These are phyloP conservation scores for Umbelopsis sp. DNA, from an alignment of 371 early-diverging fungal genomes.

Conservation along the genomic window DNA sequence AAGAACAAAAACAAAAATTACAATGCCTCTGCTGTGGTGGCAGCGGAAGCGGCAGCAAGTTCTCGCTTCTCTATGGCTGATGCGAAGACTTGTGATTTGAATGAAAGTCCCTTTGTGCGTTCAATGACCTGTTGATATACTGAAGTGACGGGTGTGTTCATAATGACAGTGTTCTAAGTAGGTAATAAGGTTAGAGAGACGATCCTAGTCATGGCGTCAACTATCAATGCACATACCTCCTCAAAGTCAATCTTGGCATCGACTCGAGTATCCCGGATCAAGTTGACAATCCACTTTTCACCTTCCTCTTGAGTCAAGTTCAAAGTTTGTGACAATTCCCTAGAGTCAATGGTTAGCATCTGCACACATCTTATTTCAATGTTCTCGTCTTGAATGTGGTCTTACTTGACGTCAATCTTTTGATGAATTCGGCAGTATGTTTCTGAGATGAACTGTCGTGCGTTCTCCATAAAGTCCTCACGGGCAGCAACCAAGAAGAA, in stretches of 20 bases:
- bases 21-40: constrained; percentile 21
- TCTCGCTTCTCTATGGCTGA: constrained; percentile 90
- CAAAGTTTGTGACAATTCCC: constrained; percentile 79
- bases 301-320: constrained; percentile 89
- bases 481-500: constrained; percentile 85
- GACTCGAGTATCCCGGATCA: constrained; percentile 92
- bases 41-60: constrained; percentile 43
- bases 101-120: constrained; percentile 84
- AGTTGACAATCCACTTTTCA: constrained; percentile 96
- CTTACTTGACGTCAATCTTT: constrained; percentile 80
- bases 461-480: constrained; percentile 92
- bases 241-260: constrained; percentile 96
- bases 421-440: constrained; percentile 95
- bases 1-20: neutral
- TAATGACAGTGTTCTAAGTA: constrained; percentile 82
- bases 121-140: constrained; percentile 95
- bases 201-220: no score
- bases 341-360: constrained; percentile 19
- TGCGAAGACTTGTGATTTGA: constrained; percentile 89
- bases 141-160: constrained; percentile 85
- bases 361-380: neutral
- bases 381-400: neutral
- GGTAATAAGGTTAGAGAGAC: neutral
- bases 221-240: constrained; percentile 50
- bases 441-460: constrained; percentile 91